Evolutionary conservation across 129 eudicot species (phyloP), one percentile per base, ranked within the genome.

Genomic region (Mikania micrantha): DNA sequence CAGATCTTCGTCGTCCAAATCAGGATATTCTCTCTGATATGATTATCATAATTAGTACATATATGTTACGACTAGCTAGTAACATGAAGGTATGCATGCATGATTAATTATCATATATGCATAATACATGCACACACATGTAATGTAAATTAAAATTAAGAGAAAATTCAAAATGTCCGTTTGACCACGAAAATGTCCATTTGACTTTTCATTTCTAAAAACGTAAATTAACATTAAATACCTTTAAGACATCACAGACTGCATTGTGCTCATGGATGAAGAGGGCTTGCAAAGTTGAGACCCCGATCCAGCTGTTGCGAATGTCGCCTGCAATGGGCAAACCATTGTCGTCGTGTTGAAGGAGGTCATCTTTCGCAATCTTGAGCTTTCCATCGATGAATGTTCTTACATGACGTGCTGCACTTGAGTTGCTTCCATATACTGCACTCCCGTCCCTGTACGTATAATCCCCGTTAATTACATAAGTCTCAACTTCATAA

Each of bases 291-390:
- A 86, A 69, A 4, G 77, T 27, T 1, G 84, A 82, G 38, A 83
- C 66, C 7, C 92, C 92, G 11, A 83, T 83, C 92, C 92, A 86
- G 52, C 36, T 68, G 62, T 86, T 86, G n/a, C 84, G 85, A 27
- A 78, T 62, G 29, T 83, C 92, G 3, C 92, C 92, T 11, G 85
- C 25, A 6, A 86, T 19, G 15, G 70, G 41, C 28, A 31, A 1
- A 9, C 92, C 92, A 38, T 82, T 25, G 1, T 67, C 9, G 49
- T 80, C 65, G 3, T 70, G 73, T 32, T 50, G 82, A 52, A 86
- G 92, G 64, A 86, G 88, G 5, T 86, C 92, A 16, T 83, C 75
- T 25, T 68, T 27, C 9, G 71, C 67, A 13, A 86, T 83, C 59
- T 83, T 86, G 9, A 86, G 84, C 77, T 86, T 83, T 64, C 92